Evolutionary conservation across 257 asterid genomes (phyloP).

Genomic region (Datura wrightii): DNA sequence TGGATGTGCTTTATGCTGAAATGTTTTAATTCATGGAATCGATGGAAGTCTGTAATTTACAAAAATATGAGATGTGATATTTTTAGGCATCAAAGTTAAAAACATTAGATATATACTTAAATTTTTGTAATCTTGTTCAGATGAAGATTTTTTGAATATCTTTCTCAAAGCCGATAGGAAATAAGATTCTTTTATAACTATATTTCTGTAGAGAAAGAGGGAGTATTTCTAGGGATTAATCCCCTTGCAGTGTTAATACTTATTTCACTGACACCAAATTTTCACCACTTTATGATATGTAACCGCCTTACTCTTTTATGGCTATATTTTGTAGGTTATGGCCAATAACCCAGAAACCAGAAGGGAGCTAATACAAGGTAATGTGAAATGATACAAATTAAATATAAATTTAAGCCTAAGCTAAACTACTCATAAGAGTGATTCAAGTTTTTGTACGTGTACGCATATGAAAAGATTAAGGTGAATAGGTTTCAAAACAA

Average conservation of each 20-base stretch:
- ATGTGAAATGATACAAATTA: neutral
- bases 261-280: neutral
- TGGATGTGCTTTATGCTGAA: no score
- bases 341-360: constrained; percentile 28
- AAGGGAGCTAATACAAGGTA: constrained; percentile 34
- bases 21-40: no score
- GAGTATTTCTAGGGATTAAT: no score
- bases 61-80: no score
- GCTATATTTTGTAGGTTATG: constrained; percentile 20
- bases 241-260: neutral
- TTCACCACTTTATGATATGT: neutral
- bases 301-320: neutral
- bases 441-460: neutral
- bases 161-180: no score
- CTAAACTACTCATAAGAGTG: neutral
- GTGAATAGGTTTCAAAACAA: no score
- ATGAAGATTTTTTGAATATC: no score
- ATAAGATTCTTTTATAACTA: no score
- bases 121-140: no score
- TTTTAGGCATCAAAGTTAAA: no score
- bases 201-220: no score
- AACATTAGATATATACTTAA: neutral
- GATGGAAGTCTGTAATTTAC: no score
- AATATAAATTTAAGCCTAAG: neutral
- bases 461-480: neutral